These are phyloP conservation scores for Pichia sp. DNA, from an alignment of 1,139 yeast genomes.

Conservation along the genomic window DNA sequence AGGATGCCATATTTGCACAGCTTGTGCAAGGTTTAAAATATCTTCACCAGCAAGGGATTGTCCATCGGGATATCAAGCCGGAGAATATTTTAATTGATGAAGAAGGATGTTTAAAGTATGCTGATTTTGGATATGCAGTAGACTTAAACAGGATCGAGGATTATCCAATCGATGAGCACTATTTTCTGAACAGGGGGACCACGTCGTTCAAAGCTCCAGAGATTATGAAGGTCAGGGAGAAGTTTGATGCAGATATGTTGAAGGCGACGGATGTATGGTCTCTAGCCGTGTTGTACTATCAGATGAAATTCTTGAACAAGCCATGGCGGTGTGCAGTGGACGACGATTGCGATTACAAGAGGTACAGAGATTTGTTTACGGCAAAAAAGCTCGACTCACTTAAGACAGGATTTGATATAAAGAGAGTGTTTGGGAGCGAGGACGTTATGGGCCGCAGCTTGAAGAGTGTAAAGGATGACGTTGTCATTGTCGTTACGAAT, in stretches of 20 bases:
- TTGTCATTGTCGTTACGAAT: slow-evolving; percentile 18
- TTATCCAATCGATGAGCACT: slow-evolving; percentile 25
- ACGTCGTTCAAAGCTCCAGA: slow-evolving; percentile 56
- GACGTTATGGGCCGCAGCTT: slow-evolving; percentile 2
- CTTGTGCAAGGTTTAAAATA: slow-evolving; percentile 43
- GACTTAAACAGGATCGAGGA: slow-evolving; percentile 29
- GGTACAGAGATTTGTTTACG: slow-evolving; percentile 28
- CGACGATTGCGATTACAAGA: slow-evolving; percentile 25
- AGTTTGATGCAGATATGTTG: slow-evolving; percentile 23
- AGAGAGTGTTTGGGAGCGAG: slow-evolving; percentile 8
- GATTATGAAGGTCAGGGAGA: slow-evolving; percentile 32
- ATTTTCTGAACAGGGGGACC: slow-evolving; percentile 44
- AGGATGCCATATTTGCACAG: slow-evolving; percentile 47
- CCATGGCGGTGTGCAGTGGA: slow-evolving; percentile 46
- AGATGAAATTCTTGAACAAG: slow-evolving; percentile 40
- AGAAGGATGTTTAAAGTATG: slow-evolving; percentile 42
- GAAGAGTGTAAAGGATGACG: slow-evolving; percentile 17
- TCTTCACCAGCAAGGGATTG: slow-evolving; percentile 42
- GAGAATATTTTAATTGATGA: slow-evolving; percentile 48
- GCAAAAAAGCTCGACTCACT: slow-evolving; percentile 11
- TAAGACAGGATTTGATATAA: slow-evolving; percentile 16
- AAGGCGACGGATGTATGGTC: slow-evolving; percentile 48
- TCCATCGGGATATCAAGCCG: slow-evolving; percentile 54
- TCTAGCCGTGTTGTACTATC: slow-evolving; percentile 47
- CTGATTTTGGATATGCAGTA: slow-evolving; percentile 52